A percentile compares a stretch with the other conserved stretches of the same genome.
Evolutionary conservation across 495 filamentous ascomycete species (phyloP).

Genomic region (Cercophora samala): DNA sequence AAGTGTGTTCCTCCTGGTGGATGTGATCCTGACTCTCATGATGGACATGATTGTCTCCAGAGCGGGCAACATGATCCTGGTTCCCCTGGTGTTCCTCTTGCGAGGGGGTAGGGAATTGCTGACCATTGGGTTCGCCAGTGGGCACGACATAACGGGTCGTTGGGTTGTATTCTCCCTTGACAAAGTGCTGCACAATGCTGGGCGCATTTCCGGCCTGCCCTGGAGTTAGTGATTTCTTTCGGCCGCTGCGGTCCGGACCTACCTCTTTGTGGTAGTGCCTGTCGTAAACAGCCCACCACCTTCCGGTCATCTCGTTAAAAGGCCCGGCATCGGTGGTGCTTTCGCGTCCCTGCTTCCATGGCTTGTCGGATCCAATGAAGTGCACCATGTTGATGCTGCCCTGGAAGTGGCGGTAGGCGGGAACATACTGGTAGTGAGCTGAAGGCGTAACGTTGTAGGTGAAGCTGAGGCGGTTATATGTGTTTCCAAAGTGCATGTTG

Average conservation of each 20-base stretch:
- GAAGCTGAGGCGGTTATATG: constrained; percentile 86
- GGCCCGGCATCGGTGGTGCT: constrained; percentile 54
- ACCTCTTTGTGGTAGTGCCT: constrained; percentile 66
- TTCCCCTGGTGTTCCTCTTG: constrained; percentile 14
- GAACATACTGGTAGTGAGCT: constrained; percentile 90
- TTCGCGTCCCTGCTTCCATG: constrained; percentile 72
- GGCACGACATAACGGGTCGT: constrained; percentile 28
- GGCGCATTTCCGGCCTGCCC: constrained; percentile 19
- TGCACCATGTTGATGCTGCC: constrained; percentile 82
- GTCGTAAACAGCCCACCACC: constrained; percentile 94
- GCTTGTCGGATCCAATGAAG: constrained; percentile 90
- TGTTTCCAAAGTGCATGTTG: constrained; percentile 85
- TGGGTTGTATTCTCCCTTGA: constrained; percentile 54
- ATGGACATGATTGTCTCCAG: constrained; percentile 22
- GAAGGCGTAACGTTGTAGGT: constrained; percentile 95
- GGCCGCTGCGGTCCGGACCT: constrained; percentile 17
- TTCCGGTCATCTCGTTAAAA: constrained; percentile 73
- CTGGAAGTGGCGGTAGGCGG: constrained; percentile 90
- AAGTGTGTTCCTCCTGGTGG: constrained; percentile 4
- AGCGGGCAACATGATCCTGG: constrained; percentile 14
- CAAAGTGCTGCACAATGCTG: constrained; percentile 50
- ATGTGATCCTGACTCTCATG: constrained; percentile 17
- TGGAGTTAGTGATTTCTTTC: constrained; percentile 2
- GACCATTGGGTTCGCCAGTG: constrained; percentile 33
- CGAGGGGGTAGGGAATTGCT: constrained; percentile 30